Evolutionary conservation across 495 filamentous ascomycete genomes (phyloP).

Genomic region (Xylaria telfairii): DNA sequence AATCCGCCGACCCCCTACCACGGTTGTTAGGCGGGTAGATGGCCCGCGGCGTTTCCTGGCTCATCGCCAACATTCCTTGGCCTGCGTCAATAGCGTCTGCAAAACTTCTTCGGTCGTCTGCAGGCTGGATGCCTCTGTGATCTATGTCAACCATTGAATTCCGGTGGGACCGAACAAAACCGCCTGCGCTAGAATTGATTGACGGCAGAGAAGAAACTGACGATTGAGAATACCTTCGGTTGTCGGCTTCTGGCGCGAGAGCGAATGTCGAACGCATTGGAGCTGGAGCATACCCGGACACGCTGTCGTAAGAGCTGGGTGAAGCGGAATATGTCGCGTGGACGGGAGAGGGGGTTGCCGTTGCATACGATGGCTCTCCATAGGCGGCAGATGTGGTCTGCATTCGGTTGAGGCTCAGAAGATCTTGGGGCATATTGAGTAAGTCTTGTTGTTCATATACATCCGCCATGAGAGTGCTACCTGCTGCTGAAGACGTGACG

Average conservation of each 20-base stretch:
- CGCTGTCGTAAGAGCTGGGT: slow-evolving; percentile 69
- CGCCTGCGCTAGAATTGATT: slow-evolving; percentile 46
- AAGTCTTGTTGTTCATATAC: slow-evolving; percentile 71
- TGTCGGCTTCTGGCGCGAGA: slow-evolving; percentile 63
- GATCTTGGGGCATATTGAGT: slow-evolving; percentile 77
- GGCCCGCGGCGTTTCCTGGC: slow-evolving; percentile 86
- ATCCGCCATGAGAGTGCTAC: slow-evolving; percentile 71
- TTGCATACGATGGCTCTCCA: slow-evolving; percentile 53
- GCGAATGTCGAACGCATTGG: slow-evolving; percentile 66
- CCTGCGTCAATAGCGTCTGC: slow-evolving; percentile 85
- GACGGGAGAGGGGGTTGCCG: slow-evolving; percentile 63
- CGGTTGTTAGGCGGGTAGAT: slow-evolving; percentile 74
- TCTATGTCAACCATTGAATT: slow-evolving; percentile 67
- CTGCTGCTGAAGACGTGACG: slow-evolving; percentile 73
- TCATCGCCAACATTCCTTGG: slow-evolving; percentile 90
- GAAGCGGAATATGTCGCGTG: slow-evolving; percentile 71
- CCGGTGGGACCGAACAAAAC: slow-evolving; percentile 52
- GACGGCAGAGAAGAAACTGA: slow-evolving; percentile 67
- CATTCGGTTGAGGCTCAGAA: slow-evolving; percentile 64
- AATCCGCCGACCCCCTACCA: slow-evolving; percentile 77
- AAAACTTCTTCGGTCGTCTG: slow-evolving; percentile 70
- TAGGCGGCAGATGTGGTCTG: slow-evolving; percentile 58
- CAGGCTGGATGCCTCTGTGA: slow-evolving; percentile 59
- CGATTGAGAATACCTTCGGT: slow-evolving; percentile 87
- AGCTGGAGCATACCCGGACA: slow-evolving; percentile 64